These are phyloP conservation scores for Myxozyma vanderwaltii DNA, from an alignment of 805 yeast genomes.

Conservation along the genomic window DNA sequence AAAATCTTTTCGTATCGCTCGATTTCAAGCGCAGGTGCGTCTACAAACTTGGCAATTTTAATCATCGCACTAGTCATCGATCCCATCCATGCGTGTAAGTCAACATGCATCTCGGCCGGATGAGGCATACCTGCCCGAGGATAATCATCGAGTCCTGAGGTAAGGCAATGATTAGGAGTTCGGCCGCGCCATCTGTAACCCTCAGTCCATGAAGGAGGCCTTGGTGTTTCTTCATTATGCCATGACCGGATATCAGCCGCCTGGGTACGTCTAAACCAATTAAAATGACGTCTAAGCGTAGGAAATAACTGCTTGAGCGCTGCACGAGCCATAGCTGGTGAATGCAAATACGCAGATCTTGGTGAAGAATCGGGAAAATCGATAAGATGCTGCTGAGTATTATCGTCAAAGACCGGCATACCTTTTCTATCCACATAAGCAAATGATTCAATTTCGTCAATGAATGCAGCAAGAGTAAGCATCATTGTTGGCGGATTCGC, in stretches of 20 bases:
- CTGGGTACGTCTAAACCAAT: constrained; percentile 84
- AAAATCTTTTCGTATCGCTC: constrained; percentile 55
- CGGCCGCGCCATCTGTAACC: constrained; percentile 94
- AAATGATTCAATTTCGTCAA: constrained; percentile 26
- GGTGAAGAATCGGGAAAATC: constrained; percentile 3
- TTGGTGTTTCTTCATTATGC: constrained; percentile 51
- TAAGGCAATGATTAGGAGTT: constrained; percentile 77
- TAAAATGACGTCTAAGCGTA: constrained; percentile 69
- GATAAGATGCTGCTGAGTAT: constrained; percentile 4
- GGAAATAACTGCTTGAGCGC: constrained; percentile 70
- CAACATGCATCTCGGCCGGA: constrained; percentile 87
- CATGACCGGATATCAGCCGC: constrained; percentile 71
- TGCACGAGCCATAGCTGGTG: constrained; percentile 48
- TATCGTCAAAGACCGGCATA: constrained; percentile 9
- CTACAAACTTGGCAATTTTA: constrained; percentile 66
- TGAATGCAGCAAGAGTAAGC: constrained; percentile 45
- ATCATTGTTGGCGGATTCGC: constrained; percentile 96
- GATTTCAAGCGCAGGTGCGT: constrained; percentile 58
- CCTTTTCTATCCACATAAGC: constrained; percentile 11
- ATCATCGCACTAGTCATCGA: constrained; percentile 84
- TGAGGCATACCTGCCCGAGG: constrained; percentile 84
- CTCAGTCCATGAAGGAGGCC: constrained; percentile 52
- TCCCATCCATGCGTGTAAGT: constrained; percentile 89
- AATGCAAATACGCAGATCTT: constrained; percentile 53
- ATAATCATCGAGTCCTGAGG: constrained; percentile 94